phyloP scores from a whole-genome alignment of 148 eudicot genomes.

The Heliamphora exappendiculata region DNA sequence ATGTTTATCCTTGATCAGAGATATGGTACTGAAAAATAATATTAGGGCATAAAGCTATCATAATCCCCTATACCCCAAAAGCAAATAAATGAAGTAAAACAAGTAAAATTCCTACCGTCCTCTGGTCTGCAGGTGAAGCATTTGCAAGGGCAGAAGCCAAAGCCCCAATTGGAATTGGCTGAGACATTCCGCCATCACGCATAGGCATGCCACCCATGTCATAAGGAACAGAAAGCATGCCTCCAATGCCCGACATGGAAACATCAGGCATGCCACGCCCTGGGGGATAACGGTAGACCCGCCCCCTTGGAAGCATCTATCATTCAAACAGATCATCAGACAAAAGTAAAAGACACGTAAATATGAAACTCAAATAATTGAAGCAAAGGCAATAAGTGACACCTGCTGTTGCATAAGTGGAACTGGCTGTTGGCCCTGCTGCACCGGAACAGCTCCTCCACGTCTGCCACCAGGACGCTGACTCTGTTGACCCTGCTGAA shows the following conservation, averaged over 20 bases:
- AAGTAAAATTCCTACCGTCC: conserved; percentile 45
- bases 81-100: neutral
- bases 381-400: neutral
- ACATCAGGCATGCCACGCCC: conserved; percentile 50
- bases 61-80: neutral
- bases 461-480: conserved; percentile 71
- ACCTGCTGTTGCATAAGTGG: conserved; percentile 75
- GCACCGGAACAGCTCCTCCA: conserved; percentile 42
- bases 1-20: neutral
- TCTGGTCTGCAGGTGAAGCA: conserved; percentile 62
- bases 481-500: conserved; percentile 72
- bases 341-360: neutral
- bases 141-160: conserved; percentile 77
- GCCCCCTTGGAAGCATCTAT: conserved; percentile 72
- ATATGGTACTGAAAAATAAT: neutral
- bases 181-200: conserved; percentile 50
- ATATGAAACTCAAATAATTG: neutral
- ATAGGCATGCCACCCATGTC: conserved; percentile 57
- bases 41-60: neutral
- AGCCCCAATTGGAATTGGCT: conserved; percentile 49
- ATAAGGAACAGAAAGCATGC: conserved; percentile 55
- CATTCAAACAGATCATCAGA: neutral
- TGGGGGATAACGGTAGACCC: conserved; percentile 44
- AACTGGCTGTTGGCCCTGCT: conserved; percentile 58
- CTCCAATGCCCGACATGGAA: conserved; percentile 45